Evolutionary conservation across 2,329 filamentous ascomycete species (phyloP).

Genomic region (Sporothrix luriei): DNA sequence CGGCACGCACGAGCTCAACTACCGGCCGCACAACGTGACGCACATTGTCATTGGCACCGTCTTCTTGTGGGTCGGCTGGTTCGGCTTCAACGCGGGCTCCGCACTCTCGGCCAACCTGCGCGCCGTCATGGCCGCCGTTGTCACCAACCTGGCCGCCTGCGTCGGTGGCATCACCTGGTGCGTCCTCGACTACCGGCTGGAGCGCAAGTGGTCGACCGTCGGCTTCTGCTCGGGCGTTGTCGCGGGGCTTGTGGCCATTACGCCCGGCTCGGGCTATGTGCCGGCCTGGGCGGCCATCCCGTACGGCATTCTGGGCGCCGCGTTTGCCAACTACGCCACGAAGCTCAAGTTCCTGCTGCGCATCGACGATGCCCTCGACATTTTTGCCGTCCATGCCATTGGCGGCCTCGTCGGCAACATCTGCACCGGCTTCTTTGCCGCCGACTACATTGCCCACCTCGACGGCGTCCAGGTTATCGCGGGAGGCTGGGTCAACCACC

Average conservation of each 20-base stretch:
- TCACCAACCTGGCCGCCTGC: constrained; percentile 84
- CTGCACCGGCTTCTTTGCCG: constrained; percentile 75
- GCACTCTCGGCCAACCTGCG: constrained; percentile 81
- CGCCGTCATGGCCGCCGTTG: constrained; percentile 84
- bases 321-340: constrained; percentile 81
- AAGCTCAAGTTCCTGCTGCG: constrained; percentile 76
- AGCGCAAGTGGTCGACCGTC: constrained; percentile 90
- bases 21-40: constrained; percentile 73
- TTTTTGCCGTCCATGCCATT: constrained; percentile 86
- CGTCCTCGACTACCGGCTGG: constrained; percentile 84
- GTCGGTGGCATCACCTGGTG: constrained; percentile 82
- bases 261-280: constrained; percentile 79
- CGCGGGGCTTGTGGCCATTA: constrained; percentile 83
- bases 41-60: constrained; percentile 73
- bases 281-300: constrained; percentile 64
- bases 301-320: constrained; percentile 61
- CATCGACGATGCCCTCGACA: constrained; percentile 85
- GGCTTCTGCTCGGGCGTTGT: constrained; percentile 91
- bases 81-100: constrained; percentile 90
- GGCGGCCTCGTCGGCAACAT: constrained; percentile 81
- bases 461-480: constrained; percentile 63
- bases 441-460: constrained; percentile 73
- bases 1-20: constrained; percentile 63
- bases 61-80: constrained; percentile 91
- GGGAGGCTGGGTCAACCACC: constrained; percentile 71